A percentile compares a stretch with the other conserved stretches of the same genome.
Evolutionary conservation across 1,284 basidiomycete species (phyloP).

Genomic region (Exobasidium cylindrosporum): DNA sequence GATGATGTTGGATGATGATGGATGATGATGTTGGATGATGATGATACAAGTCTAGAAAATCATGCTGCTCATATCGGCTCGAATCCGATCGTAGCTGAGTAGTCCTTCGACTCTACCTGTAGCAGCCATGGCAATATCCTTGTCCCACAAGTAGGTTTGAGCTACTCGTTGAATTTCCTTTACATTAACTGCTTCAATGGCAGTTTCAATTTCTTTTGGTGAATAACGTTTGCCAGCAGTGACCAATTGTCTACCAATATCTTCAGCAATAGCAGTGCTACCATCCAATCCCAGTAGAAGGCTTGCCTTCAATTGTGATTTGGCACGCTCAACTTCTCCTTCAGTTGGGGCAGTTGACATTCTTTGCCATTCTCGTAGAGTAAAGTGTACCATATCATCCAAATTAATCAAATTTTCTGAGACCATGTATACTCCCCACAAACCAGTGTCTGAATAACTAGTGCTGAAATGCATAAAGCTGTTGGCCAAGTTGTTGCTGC

Average conservation of each 20-base stretch:
- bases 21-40: too few species aligned
- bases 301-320: conserved; percentile 95
- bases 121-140: conserved; percentile 61
- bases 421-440: conserved; percentile 94
- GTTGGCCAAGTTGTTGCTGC: conserved; percentile 93
- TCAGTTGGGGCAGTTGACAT: conserved; percentile 83
- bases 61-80: conserved; percentile 19
- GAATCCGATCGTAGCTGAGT: conserved; percentile 58
- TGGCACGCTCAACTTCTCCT: conserved; percentile 90
- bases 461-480: conserved; percentile 99
- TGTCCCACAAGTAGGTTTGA: conserved; percentile 95
- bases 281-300: conserved; percentile 88
- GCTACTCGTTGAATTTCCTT: conserved; percentile 93
- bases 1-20: too few species aligned
- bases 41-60: conserved; percentile 8
- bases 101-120: conserved; percentile 67
- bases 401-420: conserved; percentile 84
- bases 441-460: conserved; percentile 97
- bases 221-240: conserved; percentile 77
- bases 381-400: conserved; percentile 92
- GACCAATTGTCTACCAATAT: conserved; percentile 94
- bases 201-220: conserved; percentile 88
- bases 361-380: conserved; percentile 91
- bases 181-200: conserved; percentile 80
- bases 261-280: conserved; percentile 93